Conservation (phyloP, 768 basidiomycete genomes). For the Lentinula edodes region DNA sequence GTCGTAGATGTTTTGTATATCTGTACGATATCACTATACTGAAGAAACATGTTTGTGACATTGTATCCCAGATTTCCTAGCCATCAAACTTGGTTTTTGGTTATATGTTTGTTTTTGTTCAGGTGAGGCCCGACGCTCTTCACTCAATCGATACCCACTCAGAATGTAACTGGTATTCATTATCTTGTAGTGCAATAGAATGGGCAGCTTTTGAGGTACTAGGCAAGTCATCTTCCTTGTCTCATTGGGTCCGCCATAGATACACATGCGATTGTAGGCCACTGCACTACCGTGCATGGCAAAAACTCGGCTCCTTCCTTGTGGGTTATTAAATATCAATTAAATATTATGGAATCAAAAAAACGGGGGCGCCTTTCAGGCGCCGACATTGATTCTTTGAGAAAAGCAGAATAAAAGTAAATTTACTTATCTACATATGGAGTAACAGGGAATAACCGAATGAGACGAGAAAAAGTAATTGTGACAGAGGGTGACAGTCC, state of each 20-base stretch:
- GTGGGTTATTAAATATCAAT: too few species aligned
- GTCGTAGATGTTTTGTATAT: conserved; percentile 55
- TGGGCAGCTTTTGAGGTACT: conserved; percentile 69
- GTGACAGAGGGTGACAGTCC: too few species aligned
- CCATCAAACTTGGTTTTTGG: conserved; percentile 72
- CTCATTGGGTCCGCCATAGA: neutral
- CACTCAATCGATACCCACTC: neutral
- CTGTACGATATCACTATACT: conserved; percentile 25
- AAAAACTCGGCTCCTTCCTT: too few species aligned
- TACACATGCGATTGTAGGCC: too few species aligned
- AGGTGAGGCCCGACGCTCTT: conserved; percentile 32
- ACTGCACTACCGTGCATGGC: too few species aligned
- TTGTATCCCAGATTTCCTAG: conserved; percentile 48
- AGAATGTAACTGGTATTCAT: neutral
- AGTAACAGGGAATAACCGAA: too few species aligned
- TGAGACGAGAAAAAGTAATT: too few species aligned
- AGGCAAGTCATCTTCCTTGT: conserved; percentile 21
- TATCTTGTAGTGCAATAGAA: conserved; percentile 44
- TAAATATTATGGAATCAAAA: too few species aligned
- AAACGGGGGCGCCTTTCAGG: too few species aligned
- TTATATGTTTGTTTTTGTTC: conserved; percentile 47
- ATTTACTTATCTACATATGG: too few species aligned
- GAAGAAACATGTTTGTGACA: neutral
- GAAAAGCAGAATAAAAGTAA: too few species aligned
- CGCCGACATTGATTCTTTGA: too few species aligned